Evolutionary conservation across 108 stramenopile genomes (phyloP), one percentile per base, ranked within the genome.

Genomic region (Cyclotella choctawhatcheeana): DNA sequence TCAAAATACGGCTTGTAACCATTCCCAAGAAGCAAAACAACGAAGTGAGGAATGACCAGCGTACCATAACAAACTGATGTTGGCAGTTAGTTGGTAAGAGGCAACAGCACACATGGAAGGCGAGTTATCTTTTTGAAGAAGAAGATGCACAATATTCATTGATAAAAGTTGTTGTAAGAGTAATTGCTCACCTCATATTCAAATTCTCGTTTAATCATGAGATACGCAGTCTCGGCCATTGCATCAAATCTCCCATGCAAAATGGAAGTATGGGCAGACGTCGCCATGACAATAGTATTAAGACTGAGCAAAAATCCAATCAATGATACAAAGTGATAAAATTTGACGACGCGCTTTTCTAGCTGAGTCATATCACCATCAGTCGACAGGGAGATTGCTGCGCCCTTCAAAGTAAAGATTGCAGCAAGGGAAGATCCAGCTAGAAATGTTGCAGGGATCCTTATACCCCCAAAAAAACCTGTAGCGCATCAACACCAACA

Each of bases 21-120:
- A 71, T 71, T 22, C 64, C 73, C 29, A 74, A 31, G 44, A 74
- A 74, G 56, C 73, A 74, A 34, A 74, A 74, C 6, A 74, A 12
- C 13, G 48, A 52, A 1, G 55, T 35, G 0, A 66, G 20, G 26
- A 74, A 74, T 30, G 62, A 64, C 73, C 73, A 74, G 18, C 73
- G 73, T 5, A 56, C 54, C 12, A 48, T 18, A 16, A 66, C 22
- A 32, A 74, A 67, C 18, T 56, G 29, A 14, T 31, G 14, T 8
- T 48, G 12, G 8, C 37, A 40, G n/a, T n/a, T n/a, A n/a, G n/a
- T n/a, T n/a, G n/a, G n/a, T n/a, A n/a, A n/a, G n/a, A n/a, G n/a
- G n/a, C n/a, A n/a, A n/a, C n/a, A n/a, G n/a, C n/a, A n/a, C n/a
- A n/a, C n/a, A n/a, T n/a, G n/a, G n/a, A n/a, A n/a, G n/a, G n/a